A percentile compares a stretch with the other conserved stretches of the same genome.
phyloP scores from a whole-genome alignment of 306 rosid genomes.

The Gastrolobium villosum region DNA sequence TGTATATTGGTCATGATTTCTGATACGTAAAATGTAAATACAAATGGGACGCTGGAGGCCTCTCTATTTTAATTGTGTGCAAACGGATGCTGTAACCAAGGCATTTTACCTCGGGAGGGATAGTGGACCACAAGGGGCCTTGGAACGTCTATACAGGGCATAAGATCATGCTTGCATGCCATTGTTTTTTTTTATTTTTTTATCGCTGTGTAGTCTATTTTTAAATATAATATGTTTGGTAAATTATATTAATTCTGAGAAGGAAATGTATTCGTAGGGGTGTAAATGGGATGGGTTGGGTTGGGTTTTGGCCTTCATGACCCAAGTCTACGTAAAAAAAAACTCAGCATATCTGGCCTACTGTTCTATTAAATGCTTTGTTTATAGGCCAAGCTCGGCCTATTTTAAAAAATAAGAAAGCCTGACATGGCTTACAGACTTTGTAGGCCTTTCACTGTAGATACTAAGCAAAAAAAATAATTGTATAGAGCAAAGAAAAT shows the following conservation, averaged over 20 bases:
- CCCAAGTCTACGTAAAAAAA: too few relatives aligned
- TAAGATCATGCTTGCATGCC: background rate
- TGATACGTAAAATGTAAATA: conserved; percentile 52
- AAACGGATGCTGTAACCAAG: conserved; percentile 35
- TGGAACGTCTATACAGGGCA: conserved; percentile 10
- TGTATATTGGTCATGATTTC: conserved; percentile 18
- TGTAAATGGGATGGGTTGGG: too few relatives aligned
- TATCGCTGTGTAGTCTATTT: background rate
- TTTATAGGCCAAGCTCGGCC: too few relatives aligned
- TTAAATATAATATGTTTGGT: background rate
- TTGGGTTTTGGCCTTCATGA: too few relatives aligned
- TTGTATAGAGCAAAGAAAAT: too few relatives aligned
- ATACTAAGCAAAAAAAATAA: too few relatives aligned
- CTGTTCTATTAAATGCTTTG: too few relatives aligned
- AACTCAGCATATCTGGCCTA: too few relatives aligned
- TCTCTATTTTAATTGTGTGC: conserved; percentile 33
- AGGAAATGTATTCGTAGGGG: too few relatives aligned
- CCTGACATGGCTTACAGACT: too few relatives aligned
- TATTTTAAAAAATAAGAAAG: too few relatives aligned
- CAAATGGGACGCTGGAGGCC: conserved; percentile 2
- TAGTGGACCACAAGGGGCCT: conserved; percentile 8
- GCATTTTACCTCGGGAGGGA: conserved; percentile 10
- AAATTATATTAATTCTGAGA: background rate
- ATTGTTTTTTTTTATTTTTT: background rate
- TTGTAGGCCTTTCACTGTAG: too few relatives aligned